A percentile compares a stretch with the other conserved stretches of the same genome.
Conservation (phyloP, 2,329 filamentous ascomycete species). For the Fusarium incarnatum region DNA sequence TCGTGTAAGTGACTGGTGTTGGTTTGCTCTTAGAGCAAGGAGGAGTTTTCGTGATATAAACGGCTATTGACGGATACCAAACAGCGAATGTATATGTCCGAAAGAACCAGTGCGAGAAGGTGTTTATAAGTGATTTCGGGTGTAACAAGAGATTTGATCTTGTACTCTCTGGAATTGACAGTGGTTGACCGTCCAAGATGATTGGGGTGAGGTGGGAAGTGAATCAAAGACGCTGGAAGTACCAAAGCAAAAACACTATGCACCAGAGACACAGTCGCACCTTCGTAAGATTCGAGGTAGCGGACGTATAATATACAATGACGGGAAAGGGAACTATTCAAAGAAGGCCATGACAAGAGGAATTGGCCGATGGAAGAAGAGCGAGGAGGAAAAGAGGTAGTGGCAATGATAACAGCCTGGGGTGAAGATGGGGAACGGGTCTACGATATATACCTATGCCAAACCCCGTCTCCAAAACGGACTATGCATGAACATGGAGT, state of each 20-base stretch:
- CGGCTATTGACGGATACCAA: slow-evolving; percentile 17
- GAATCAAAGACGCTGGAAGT: slow-evolving; percentile 46
- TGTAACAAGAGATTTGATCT: slow-evolving; percentile 24
- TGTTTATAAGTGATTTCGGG: slow-evolving; percentile 23
- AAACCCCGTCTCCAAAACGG: slow-evolving; percentile 44
- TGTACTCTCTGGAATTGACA: slow-evolving; percentile 38
- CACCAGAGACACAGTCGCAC: slow-evolving; percentile 44
- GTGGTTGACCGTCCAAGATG: slow-evolving; percentile 41
- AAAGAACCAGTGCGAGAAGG: slow-evolving; percentile 29
- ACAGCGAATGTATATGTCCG: slow-evolving; percentile 17
- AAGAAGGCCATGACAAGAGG: slow-evolving; percentile 45
- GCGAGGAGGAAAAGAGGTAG: slow-evolving; percentile 44
- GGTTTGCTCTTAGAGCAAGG: slow-evolving; percentile 29
- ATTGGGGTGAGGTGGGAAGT: slow-evolving; percentile 31
- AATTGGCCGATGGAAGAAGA: slow-evolving; percentile 43
- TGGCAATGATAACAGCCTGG: slow-evolving; percentile 44
- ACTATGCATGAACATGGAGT: slow-evolving; percentile 56
- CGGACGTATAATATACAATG: slow-evolving; percentile 44
- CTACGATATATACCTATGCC: slow-evolving; percentile 60
- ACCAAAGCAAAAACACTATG: slow-evolving; percentile 45
- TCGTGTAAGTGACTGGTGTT: slow-evolving; percentile 30
- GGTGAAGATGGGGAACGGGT: slow-evolving; percentile 54
- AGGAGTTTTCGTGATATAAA: slow-evolving; percentile 27
- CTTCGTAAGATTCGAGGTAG: slow-evolving; percentile 36
- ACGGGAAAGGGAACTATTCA: slow-evolving; percentile 46